These are phyloP conservation scores for Pichia norvegensis DNA, from an alignment of 1,139 yeast genomes.

Conservation along the genomic window DNA sequence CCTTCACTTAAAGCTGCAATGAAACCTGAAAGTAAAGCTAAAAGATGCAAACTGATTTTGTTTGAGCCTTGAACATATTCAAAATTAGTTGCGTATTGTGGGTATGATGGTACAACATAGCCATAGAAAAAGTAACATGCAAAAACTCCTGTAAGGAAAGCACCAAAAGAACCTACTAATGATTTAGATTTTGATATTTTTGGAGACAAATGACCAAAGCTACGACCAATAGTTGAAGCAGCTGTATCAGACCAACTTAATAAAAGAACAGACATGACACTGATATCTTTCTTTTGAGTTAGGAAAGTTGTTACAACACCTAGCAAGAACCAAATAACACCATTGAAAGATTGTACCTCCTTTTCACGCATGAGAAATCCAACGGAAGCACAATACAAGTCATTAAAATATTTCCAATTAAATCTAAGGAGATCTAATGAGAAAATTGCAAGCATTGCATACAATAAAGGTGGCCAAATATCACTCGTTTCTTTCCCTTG, in stretches of 20 bases:
- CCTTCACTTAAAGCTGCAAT: slow-evolving; percentile 85
- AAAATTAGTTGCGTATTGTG: slow-evolving; percentile 40
- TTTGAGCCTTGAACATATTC: slow-evolving; percentile 61
- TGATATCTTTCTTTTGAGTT: slow-evolving; percentile 71
- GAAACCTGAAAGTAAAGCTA: slow-evolving; percentile 62
- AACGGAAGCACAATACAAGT: slow-evolving; percentile 51
- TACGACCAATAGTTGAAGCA: slow-evolving; percentile 87
- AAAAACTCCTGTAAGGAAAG: slow-evolving; percentile 64
- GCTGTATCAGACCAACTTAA: slow-evolving; percentile 98
- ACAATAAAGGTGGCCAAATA: slow-evolving; percentile 51
- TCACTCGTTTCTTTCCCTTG: slow-evolving; percentile 48
- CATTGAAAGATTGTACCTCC: slow-evolving; percentile 67
- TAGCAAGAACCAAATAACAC: slow-evolving; percentile 75
- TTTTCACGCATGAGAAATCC: slow-evolving; percentile 81
- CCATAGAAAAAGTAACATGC: slow-evolving; percentile 66
- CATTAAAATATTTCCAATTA: slow-evolving; percentile 51
- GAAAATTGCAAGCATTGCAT: slow-evolving; percentile 49
- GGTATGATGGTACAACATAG: slow-evolving; percentile 55
- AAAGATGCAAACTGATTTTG: slow-evolving; percentile 40
- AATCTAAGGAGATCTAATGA: slow-evolving; percentile 66
- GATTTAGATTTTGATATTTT: slow-evolving; percentile 67
- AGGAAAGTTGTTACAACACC: slow-evolving; percentile 69
- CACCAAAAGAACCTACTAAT: slow-evolving; percentile 83
- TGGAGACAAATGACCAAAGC: slow-evolving; percentile 78
- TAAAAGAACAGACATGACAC: slow-evolving; percentile 64